Base-by-base conservation (phyloP, 2,329 filamentous ascomycete species). In the Alternaria metachromatica region DNA sequence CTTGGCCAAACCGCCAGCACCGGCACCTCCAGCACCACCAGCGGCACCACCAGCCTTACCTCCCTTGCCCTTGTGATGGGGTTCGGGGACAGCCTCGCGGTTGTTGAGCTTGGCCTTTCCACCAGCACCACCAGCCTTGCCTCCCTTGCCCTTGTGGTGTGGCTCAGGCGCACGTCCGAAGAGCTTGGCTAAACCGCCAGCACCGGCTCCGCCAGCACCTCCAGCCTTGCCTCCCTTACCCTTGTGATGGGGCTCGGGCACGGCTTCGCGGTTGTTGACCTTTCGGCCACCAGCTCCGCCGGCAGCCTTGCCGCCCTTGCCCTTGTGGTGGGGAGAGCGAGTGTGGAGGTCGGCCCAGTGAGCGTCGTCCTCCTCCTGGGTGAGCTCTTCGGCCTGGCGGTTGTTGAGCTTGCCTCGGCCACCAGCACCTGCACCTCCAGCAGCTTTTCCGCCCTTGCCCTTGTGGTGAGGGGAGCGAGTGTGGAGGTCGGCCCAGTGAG, bases 11-110 rank as follows among this genome's bases (percentile, higher is more conserved):
- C 28, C 49, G n/a, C 49, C 49, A 25, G 49, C 28, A 13, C 49
- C 48, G 3, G 30, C 30, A 4, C 30, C 58, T 5, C 33, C 46
- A 5, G 28, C 59, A 18, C 26, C 46, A 3, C 13, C 37, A 30
- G 44, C 28, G n/a, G 13, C 49, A n/a, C 57, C 37, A 6, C 2
- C 37, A 8, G 60, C 63, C 54, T 61, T 63, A 33, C 62, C 62
- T 56, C 64, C 66, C 49, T 65, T 67, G 33, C 67, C 66, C 26
- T 65, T 64, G 46, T 62, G 54, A 21, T 67, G 64, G 28, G 66
- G 58, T 5, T 58, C 60, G 18, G 50, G 53, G 46, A 55, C 25
- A 20, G 49, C 49, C 10, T 50, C 48, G 20, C 48, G 48, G n/a
- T 28, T 58, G 18, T 26, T 43, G 7, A 30, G 21, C 13, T 28